These are phyloP conservation scores for Colletotrichum echinochloae DNA, from an alignment of 2,329 filamentous ascomycete genomes.

Conservation along the genomic window DNA sequence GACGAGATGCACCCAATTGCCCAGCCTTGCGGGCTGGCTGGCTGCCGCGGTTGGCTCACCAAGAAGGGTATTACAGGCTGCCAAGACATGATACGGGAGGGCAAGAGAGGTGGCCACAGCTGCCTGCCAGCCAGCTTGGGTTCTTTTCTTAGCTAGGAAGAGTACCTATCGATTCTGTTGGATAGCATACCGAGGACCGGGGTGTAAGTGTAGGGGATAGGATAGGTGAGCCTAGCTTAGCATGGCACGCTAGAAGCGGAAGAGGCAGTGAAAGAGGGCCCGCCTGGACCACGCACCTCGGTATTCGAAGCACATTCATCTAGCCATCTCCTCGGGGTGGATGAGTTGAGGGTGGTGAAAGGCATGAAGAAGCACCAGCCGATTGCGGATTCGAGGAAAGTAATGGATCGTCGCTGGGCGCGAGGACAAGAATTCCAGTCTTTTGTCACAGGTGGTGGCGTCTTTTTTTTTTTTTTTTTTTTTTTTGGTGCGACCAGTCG, in stretches of 20 bases:
- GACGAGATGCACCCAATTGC: conserved; percentile 15
- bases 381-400: conserved; percentile 11
- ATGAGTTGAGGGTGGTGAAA: not conserved
- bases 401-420: not conserved
- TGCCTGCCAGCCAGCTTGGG: conserved; percentile 11
- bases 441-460: conserved; percentile 24
- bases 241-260: conserved; percentile 14
- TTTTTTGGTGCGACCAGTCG: conserved; percentile 7
- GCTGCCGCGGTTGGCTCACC: not conserved
- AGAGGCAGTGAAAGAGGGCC: conserved; percentile 18
- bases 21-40: too few relatives aligned
- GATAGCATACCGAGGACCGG: conserved; percentile 7
- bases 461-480: conserved; percentile 12
- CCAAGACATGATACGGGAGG: not conserved
- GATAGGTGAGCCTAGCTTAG: conserved; percentile 1
- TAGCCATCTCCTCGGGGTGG: conserved; percentile 20
- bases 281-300: too few relatives aligned
- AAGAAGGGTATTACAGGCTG: not conserved
- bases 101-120: conserved; percentile 1
- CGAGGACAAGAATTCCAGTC: conserved; percentile 1
- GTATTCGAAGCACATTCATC: conserved; percentile 11
- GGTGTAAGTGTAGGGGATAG: not conserved
- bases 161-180: not conserved
- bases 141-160: conserved; percentile 1
- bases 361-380: conserved; percentile 3